A percentile compares a stretch with the other conserved stretches of the same genome.
Evolutionary conservation across 176 grass and related monocot genomes (phyloP).

Genomic region (Leersia perrieri): DNA sequence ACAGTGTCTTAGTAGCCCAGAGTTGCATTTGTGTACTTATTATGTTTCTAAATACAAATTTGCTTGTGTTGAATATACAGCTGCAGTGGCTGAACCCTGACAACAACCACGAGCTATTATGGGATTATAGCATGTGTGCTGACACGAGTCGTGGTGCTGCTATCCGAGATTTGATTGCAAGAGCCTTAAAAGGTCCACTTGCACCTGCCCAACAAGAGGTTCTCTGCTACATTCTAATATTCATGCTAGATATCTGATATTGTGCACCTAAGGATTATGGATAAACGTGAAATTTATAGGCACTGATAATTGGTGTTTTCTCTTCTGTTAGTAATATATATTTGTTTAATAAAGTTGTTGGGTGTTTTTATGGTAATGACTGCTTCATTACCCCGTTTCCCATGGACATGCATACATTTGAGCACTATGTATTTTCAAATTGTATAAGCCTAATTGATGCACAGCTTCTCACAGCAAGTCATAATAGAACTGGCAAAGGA

Average conservation of each 20-base stretch:
- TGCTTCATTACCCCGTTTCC: background rate
- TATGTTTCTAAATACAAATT: constrained; percentile 23
- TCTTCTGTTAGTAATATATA: background rate
- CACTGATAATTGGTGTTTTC: background rate
- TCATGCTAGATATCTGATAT: constrained; percentile 29
- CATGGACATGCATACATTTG: background rate
- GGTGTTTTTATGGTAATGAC: constrained; percentile 13
- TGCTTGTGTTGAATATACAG: constrained; percentile 46
- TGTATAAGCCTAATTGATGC: constrained; percentile 47
- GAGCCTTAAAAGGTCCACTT: constrained; percentile 94
- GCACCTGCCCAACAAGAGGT: constrained; percentile 97
- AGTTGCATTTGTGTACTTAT: constrained; percentile 11
- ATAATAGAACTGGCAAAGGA: constrained; percentile 85
- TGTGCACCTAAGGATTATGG: background rate
- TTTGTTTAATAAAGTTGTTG: background rate
- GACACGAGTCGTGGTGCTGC: constrained; percentile 89
- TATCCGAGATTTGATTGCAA: constrained; percentile 90
- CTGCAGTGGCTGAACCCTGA: constrained; percentile 89
- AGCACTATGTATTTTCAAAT: constrained; percentile 30
- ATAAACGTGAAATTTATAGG: background rate
- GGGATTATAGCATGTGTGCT: constrained; percentile 98
- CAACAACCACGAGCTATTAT: constrained; percentile 94
- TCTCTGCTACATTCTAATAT: constrained; percentile 56
- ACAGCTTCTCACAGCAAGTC: constrained; percentile 86
- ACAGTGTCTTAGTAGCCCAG: background rate